Conservation (phyloP, 495 filamentous ascomycete genomes). For the Lindgomyces ingoldianus region DNA sequence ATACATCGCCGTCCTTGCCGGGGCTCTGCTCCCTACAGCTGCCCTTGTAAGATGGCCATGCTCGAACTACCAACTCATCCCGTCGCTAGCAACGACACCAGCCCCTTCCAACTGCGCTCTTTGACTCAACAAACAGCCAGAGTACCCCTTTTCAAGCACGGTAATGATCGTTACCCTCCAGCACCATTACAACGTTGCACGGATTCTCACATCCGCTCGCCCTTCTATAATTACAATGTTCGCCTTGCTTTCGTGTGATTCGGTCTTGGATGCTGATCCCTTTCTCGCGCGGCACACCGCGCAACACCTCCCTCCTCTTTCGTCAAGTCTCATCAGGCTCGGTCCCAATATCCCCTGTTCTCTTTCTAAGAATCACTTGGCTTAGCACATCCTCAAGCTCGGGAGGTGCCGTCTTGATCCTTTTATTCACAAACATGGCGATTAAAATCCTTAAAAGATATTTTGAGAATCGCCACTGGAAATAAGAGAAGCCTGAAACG, state of each 20-base stretch:
- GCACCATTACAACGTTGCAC: neutral
- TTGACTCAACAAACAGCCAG: neutral
- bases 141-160: neutral
- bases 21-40: too few relatives aligned
- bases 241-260: neutral
- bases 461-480: too few relatives aligned
- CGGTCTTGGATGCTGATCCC: constrained; percentile 7
- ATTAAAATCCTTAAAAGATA: too few relatives aligned
- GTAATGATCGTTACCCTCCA: neutral
- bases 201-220: neutral
- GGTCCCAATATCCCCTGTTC: neutral
- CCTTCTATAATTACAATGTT: neutral
- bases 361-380: neutral
- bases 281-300: constrained; percentile 11
- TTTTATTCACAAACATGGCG: too few relatives aligned
- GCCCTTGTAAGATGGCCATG: neutral
- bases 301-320: constrained; percentile 5
- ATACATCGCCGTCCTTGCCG: neutral
- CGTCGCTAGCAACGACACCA: too few relatives aligned
- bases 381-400: too few relatives aligned
- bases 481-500: too few relatives aligned
- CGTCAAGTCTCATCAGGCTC: neutral
- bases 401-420: too few relatives aligned
- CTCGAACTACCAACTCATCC: neutral
- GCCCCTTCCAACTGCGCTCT: too few relatives aligned